These are phyloP conservation scores for Xanthoceras sorbifolium DNA, from an alignment of 345 rosid species.

Conservation along the genomic window DNA sequence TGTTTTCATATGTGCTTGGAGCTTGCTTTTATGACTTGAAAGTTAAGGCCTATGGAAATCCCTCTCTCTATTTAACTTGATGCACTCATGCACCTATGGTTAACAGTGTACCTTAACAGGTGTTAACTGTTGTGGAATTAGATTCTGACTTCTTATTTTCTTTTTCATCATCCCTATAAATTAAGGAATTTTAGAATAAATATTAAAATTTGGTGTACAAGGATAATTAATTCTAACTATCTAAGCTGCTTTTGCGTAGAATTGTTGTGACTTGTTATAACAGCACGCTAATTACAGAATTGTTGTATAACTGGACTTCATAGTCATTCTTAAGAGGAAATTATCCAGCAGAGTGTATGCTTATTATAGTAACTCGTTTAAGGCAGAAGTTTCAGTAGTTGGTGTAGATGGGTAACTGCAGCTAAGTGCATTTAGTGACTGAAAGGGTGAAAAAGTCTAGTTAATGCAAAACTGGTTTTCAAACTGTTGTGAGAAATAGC, in stretches of 20 bases:
- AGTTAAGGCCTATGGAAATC: background rate
- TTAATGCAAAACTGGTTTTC: background rate
- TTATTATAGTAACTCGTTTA: background rate
- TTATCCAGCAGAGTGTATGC: background rate
- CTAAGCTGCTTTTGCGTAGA: background rate
- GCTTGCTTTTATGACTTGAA: background rate
- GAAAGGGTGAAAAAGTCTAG: background rate
- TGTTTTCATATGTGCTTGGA: conserved; percentile 1
- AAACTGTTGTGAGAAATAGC: background rate
- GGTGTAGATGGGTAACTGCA: background rate
- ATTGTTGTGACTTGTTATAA: background rate
- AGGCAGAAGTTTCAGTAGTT: background rate
- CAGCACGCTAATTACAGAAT: background rate
- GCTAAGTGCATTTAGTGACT: background rate
- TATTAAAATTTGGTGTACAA: background rate
- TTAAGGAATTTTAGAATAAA: background rate
- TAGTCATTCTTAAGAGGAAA: background rate
- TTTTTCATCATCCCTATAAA: background rate
- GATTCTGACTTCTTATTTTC: background rate
- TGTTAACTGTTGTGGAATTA: background rate
- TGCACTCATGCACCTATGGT: background rate
- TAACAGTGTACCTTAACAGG: no score
- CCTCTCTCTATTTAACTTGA: background rate
- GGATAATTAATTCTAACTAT: background rate
- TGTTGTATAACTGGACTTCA: background rate